Percentiles rank a stretch among this genome's conserved stretches.
These are phyloP conservation scores for Xylaria venustula DNA, from an alignment of 495 filamentous ascomycete species.

Conservation along the genomic window DNA sequence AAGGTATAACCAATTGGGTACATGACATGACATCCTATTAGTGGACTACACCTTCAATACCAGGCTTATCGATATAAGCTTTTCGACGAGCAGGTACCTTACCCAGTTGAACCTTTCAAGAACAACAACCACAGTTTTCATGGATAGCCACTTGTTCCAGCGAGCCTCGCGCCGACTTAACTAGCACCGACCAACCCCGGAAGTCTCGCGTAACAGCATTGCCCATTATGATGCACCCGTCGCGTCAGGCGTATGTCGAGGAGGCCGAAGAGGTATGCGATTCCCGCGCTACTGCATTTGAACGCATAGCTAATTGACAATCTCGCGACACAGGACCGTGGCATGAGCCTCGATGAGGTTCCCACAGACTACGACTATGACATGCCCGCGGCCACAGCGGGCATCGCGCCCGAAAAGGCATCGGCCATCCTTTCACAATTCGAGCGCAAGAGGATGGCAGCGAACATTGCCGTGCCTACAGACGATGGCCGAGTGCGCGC, in stretches of 20 bases:
- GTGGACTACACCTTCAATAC: too few relatives aligned
- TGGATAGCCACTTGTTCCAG: neutral
- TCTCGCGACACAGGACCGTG: slow-evolving; percentile 50
- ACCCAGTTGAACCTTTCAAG: slow-evolving; percentile 11
- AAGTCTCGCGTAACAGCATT: neutral
- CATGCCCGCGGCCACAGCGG: slow-evolving; percentile 67
- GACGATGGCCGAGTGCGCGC: slow-evolving; percentile 85
- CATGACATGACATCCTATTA: too few relatives aligned
- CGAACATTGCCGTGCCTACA: slow-evolving; percentile 90
- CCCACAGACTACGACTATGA: slow-evolving; percentile 86
- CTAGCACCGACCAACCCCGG: neutral
- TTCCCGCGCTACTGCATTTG: slow-evolving; percentile 14
- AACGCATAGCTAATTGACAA: slow-evolving; percentile 29
- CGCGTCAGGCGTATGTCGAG: slow-evolving; percentile 94
- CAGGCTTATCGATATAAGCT: slow-evolving; percentile 15
- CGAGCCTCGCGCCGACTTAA: neutral
- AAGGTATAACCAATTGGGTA: too few relatives aligned
- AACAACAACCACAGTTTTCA: neutral
- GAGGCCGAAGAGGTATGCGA: slow-evolving; percentile 71
- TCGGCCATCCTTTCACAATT: slow-evolving; percentile 89
- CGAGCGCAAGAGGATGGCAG: slow-evolving; percentile 81
- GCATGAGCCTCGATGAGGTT: slow-evolving; percentile 75
- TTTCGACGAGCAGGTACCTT: too few relatives aligned
- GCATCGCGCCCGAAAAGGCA: slow-evolving; percentile 82
- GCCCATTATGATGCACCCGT: slow-evolving; percentile 74